Base-by-base conservation (phyloP, 257 asterid species). In the Rauvolfia tetraphylla region DNA sequence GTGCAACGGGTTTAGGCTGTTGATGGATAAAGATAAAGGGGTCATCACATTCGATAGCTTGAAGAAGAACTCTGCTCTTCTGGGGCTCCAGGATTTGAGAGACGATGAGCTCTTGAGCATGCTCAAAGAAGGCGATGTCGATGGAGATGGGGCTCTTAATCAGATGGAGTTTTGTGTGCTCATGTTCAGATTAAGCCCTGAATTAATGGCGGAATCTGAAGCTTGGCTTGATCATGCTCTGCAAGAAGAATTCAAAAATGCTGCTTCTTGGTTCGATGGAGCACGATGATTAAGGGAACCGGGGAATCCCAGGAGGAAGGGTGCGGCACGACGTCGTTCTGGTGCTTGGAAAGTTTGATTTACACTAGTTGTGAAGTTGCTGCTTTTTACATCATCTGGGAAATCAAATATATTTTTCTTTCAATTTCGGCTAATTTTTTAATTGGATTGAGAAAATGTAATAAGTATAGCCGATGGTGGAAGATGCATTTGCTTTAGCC, bases 131-230 rank as follows among this genome's bases (percentile, higher is more conserved):
- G 97, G 96, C 0, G 95, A 92, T 74, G 76, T 85, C 17, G 66
- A 92, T 63, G 89, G 95, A 15, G 97, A 92, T 54, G 95, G 91
- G 0, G 92, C 84, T 0, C 86, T 92, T 31, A 84, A 92, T 76
- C 86, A 87, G 87, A 92, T 88, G 96, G 97, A 92, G 75, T 92
- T 92, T 72, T 92, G 97, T 41, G 95, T 90, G 38, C 89, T 92
- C 11, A 92, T 92, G 97, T 92, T 90, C 77, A 89, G 96, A 85
- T 87, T 88, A 65, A 90, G 97, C 82, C 97, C 97, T 3, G 89
- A 92, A 29, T 72, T 92, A 79, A 90, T 90, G 97, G 81, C 83
- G 38, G 89, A 84, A 61, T 92, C 93, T 31, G 83, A 89, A 73
- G 77, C 71, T 42, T 79, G 83, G 87, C 86, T 92, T 38, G 90